Evolutionary conservation across 176 grass and related monocot genomes (phyloP).

Genomic region (Triticum turgidum): DNA sequence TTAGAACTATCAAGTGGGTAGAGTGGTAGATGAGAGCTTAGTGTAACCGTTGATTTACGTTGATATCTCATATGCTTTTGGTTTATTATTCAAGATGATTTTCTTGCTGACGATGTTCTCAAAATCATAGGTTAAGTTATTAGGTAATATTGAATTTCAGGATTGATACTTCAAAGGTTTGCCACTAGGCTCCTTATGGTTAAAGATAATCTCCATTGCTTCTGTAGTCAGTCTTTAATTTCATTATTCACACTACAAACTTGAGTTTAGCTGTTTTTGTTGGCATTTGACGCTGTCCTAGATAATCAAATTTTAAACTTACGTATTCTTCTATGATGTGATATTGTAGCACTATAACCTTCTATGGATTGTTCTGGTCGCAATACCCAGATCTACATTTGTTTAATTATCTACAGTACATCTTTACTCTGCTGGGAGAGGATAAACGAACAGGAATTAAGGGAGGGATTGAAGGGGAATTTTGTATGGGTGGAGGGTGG

Average conservation of each 20-base stretch:
- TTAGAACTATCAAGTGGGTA: too few relatives aligned
- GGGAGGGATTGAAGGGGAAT: too few relatives aligned
- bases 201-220: slow-evolving; percentile 14
- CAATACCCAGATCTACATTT: too few relatives aligned
- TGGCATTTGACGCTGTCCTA: not conserved
- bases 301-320: not conserved
- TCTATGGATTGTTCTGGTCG: too few relatives aligned
- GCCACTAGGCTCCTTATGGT: not conserved
- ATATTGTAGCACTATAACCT: not conserved
- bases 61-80: too few relatives aligned
- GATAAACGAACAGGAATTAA: too few relatives aligned
- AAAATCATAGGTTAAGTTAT: too few relatives aligned
- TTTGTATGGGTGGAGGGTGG: not conserved
- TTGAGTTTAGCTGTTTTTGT: not conserved
- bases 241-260: not conserved
- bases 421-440: not conserved
- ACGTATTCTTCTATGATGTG: not conserved
- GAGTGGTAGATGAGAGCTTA: too few relatives aligned
- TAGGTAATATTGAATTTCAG: too few relatives aligned
- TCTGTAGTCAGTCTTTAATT: not conserved
- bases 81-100: too few relatives aligned
- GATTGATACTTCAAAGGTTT: not conserved
- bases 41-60: too few relatives aligned
- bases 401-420: not conserved
- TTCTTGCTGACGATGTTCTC: too few relatives aligned